Percentiles rank a stretch among this genome's conserved stretches.
These are phyloP conservation scores for Leccinellum luteum DNA, from an alignment of 768 basidiomycete genomes.

Conservation along the genomic window DNA sequence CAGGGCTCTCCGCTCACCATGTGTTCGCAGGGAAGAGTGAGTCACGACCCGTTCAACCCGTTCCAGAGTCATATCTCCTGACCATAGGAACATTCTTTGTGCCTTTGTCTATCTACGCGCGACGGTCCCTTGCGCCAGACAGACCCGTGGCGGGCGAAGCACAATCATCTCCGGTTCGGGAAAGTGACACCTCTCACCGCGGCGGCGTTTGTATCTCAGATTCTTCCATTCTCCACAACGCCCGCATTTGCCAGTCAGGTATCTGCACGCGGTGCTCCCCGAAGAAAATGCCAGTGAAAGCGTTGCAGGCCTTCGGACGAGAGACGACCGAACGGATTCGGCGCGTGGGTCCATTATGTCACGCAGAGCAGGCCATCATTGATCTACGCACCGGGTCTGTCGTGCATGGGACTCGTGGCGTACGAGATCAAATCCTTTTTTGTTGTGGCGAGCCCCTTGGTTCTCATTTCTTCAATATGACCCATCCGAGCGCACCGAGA, in stretches of 20 bases:
- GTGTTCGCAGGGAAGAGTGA: background rate
- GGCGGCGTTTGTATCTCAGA: too few species aligned
- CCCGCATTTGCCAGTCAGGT: too few species aligned
- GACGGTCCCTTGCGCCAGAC: background rate
- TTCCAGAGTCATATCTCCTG: background rate
- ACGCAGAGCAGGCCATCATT: background rate
- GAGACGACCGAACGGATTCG: too few species aligned
- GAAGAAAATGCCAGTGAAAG: too few species aligned
- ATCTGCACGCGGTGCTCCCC: too few species aligned
- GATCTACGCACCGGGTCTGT: background rate
- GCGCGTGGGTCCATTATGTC: background rate
- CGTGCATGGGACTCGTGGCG: background rate
- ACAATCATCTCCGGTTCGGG: background rate
- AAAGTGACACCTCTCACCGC: too few species aligned
- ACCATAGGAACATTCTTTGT: background rate
- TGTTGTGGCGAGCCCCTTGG: background rate
- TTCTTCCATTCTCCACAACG: too few species aligned
- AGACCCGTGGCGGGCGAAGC: background rate
- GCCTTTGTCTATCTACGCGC: background rate
- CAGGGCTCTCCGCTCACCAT: background rate
- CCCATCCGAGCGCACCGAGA: background rate
- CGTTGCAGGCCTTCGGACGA: too few species aligned
- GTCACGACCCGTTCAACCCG: too few species aligned
- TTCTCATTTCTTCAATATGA: background rate
- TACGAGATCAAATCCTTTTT: background rate